Evolutionary conservation across 208 protist species (phyloP).

Genomic region (Plasmodiophora brassicae): DNA sequence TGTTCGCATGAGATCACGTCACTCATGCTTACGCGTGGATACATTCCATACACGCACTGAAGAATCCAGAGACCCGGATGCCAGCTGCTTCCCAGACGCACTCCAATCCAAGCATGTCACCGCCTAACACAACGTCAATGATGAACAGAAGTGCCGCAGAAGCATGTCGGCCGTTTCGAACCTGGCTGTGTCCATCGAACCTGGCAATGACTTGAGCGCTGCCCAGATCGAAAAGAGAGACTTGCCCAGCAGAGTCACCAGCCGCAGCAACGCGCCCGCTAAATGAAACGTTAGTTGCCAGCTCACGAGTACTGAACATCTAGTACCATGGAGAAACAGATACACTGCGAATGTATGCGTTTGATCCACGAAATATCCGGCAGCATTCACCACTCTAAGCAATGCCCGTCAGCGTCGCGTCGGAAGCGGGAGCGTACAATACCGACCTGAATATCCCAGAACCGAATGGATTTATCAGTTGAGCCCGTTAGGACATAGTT

Average conservation of each 20-base stretch:
- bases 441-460: conserved; percentile 35
- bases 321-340: background rate
- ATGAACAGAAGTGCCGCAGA: background rate
- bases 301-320: background rate
- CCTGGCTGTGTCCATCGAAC: background rate
- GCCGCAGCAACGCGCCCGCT: background rate
- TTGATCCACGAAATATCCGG: background rate
- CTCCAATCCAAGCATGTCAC: background rate
- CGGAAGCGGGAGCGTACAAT: background rate
- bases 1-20: background rate
- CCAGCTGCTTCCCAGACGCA: background rate
- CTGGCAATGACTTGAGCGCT: background rate
- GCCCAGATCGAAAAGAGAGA: background rate
- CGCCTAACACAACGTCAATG: background rate
- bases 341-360: background rate
- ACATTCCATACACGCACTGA: background rate
- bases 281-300: background rate
- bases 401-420: background rate
- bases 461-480: conserved; percentile 21
- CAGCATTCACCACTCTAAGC: background rate
- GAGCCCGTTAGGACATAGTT: conserved; percentile 42
- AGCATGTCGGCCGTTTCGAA: too few species aligned
- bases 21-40: background rate
- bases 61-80: background rate
- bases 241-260: background rate